Conservation (phyloP, 257 asterid genomes). For the Ballota nigra region DNA sequence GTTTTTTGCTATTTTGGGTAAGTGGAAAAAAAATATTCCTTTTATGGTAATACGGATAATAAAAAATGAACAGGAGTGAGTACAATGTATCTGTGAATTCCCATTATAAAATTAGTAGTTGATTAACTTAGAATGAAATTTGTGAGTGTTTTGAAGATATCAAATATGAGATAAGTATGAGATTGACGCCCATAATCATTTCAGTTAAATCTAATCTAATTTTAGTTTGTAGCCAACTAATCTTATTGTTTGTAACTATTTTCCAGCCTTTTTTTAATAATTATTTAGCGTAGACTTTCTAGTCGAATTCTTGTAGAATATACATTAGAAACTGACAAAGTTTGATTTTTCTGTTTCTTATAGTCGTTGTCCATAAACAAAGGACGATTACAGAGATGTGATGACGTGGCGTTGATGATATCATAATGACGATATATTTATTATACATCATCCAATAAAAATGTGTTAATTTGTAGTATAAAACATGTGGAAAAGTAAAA, state of each 20-base stretch:
- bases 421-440: neutral
- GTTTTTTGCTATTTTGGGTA: too few relatives aligned
- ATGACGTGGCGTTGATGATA: neutral
- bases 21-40: too few relatives aligned
- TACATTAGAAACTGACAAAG: neutral
- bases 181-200: too few relatives aligned
- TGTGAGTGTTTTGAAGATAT: too few relatives aligned
- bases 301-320: neutral
- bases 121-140: too few relatives aligned
- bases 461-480: neutral
- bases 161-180: too few relatives aligned
- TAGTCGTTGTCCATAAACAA: neutral
- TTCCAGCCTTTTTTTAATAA: neutral
- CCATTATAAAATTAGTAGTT: too few relatives aligned
- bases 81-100: too few relatives aligned
- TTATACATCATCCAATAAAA: neutral
- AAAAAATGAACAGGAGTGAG: too few relatives aligned
- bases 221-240: too few relatives aligned
- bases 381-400: neutral
- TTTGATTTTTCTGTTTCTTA: neutral
- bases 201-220: too few relatives aligned
- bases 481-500: neutral
- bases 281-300: neutral
- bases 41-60: too few relatives aligned
- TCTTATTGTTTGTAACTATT: neutral